A percentile compares a stretch with the other conserved stretches of the same genome.
Conservation (phyloP, 208 protist species). For the Herpetomonas tarakana region DNA sequence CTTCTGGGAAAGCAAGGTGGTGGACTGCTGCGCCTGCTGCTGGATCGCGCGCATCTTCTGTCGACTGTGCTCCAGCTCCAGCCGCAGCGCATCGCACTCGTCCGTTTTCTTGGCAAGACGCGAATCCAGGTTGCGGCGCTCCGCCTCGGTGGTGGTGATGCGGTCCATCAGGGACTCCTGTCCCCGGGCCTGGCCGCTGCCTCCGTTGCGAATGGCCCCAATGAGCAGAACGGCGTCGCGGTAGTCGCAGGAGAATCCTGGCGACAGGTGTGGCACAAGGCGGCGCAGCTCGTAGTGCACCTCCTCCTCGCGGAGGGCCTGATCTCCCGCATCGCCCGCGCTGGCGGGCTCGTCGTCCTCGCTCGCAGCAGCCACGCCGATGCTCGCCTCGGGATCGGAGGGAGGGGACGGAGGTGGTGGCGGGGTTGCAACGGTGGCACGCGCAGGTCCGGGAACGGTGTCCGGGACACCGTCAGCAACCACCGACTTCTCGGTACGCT, state of each 20-base stretch:
- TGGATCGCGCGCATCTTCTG: slow-evolving; percentile 47
- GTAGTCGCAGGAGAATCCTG: slow-evolving; percentile 55
- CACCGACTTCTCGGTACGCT: too few relatives aligned
- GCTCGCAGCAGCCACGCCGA: too few relatives aligned
- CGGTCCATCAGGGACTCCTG: slow-evolving; percentile 40
- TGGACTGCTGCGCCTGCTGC: slow-evolving; percentile 37
- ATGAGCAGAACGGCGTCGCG: slow-evolving; percentile 59
- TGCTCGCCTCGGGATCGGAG: too few relatives aligned
- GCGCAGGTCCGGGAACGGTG: too few relatives aligned
- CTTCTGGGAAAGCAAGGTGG: slow-evolving; percentile 46
- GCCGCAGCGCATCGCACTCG: slow-evolving; percentile 47
- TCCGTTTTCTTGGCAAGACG: slow-evolving; percentile 27
- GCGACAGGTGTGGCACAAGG: slow-evolving; percentile 74
- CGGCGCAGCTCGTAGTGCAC: slow-evolving; percentile 45
- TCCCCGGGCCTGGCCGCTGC: slow-evolving; percentile 9
- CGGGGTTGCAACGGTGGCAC: too few relatives aligned
- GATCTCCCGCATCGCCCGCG: too few relatives aligned
- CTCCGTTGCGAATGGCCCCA: slow-evolving; percentile 53
- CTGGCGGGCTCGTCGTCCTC: too few relatives aligned
- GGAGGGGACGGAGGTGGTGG: too few relatives aligned
- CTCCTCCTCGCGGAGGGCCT: slow-evolving; percentile 4
- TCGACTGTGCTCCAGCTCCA: slow-evolving; percentile 38
- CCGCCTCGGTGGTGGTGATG: slow-evolving; percentile 41
- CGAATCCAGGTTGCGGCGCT: slow-evolving; percentile 42
- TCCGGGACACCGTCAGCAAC: too few relatives aligned